Evolutionary conservation across 1,284 basidiomycete species (phyloP), one percentile per base, ranked within the genome.

Genomic region (Sphaerobolus stellatus): DNA sequence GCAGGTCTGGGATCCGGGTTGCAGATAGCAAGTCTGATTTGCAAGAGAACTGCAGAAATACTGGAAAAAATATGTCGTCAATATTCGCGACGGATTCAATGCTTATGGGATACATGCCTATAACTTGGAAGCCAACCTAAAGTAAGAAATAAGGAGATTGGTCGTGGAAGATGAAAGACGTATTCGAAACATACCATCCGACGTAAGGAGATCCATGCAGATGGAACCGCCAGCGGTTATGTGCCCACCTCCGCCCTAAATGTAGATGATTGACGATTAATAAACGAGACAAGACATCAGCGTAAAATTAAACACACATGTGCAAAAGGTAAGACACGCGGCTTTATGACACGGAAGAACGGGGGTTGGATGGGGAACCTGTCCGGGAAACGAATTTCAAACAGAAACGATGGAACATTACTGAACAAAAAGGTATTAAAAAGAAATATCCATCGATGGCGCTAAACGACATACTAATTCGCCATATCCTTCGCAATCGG

Each of bases 201-300:
- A 71, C 1, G 83, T 85, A 45, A 86, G 65, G 11, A 86, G 69
- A 63, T 86, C 83, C 82, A 86, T 84, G 58, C 83, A 85, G 50
- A 85, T 84, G 5, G 82, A 84, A 3, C 83, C 83, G 25, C 81
- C 82, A 83, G 48, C 76, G 25, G 83, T 86, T 36, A 86, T 71
- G 66, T 86, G 82, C 0, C 83, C 83, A 16, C 83, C 83, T 3
- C 83, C 82, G 24, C 82, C 83, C 56, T 82, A 40, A 16, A 6
- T n/a, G 18, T 6, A 24, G 16, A 28, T 13, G 3, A 3, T 33
- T 25, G 28, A 34, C 29, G 22, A 50, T 44, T 25, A 59, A n/a
- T 43, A 30, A 25, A 47, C 29, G 4, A 14, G 20, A 29, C 6
- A 18, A 27, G 13, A 24, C n/a, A 4, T 50, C 9, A 18, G 30